A percentile compares a stretch with the other conserved stretches of the same genome.
These are phyloP conservation scores for Senecio squalidus DNA, from an alignment of 140 eudicot genomes.

Conservation along the genomic window DNA sequence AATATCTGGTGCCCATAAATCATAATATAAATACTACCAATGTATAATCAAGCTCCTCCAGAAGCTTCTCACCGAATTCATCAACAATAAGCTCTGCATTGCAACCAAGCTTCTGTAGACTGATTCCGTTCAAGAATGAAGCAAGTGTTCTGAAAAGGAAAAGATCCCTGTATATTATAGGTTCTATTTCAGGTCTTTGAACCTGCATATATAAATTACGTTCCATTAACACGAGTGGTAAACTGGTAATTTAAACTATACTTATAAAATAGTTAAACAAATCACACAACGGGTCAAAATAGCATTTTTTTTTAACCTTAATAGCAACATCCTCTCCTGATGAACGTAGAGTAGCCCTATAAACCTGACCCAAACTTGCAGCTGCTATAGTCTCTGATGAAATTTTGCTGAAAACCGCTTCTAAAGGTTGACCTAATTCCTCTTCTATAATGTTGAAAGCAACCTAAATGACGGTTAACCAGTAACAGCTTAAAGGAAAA, in stretches of 20 bases:
- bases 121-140: constrained; percentile 91
- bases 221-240: constrained; percentile 5
- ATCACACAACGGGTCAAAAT: constrained; percentile 2
- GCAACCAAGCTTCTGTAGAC: constrained; percentile 93
- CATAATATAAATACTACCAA: constrained; percentile 54
- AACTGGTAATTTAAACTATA: background rate
- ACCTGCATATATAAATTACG: constrained; percentile 47
- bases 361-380: constrained; percentile 98
- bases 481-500: constrained; percentile 26
- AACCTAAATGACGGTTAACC: constrained; percentile 57
- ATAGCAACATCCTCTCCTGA: constrained; percentile 98
- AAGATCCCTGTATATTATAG: constrained; percentile 91
- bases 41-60: constrained; percentile 99
- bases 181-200: constrained; percentile 95
- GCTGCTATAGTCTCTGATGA: constrained; percentile 95
- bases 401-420: constrained; percentile 87
- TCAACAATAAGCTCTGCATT: constrained; percentile 99
- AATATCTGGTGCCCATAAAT: background rate
- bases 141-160: constrained; percentile 96
- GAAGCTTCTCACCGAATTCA: constrained; percentile 98
- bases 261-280: background rate
- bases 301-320: constrained; percentile 46
- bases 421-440: constrained; percentile 95
- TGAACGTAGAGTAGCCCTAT: constrained; percentile 88
- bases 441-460: constrained; percentile 97